Evolutionary conservation across 225 moss, liverwort and hornwort genomes (phyloP).

Genomic region (Marchantia polymorpha): DNA sequence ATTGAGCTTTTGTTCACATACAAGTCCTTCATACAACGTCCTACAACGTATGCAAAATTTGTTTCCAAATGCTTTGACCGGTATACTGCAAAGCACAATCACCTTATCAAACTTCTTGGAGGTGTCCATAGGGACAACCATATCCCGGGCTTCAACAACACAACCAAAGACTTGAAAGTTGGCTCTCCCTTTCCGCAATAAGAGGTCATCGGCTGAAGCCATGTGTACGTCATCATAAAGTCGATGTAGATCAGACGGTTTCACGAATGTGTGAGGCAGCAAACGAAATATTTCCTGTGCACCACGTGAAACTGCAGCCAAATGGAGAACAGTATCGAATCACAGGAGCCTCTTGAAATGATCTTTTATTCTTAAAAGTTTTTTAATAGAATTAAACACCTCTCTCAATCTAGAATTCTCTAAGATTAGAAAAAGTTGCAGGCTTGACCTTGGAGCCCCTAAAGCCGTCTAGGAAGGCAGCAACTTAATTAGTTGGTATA

Average conservation of each 20-base stretch:
- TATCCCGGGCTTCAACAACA: slow-evolving; percentile 61
- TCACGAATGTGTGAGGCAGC: slow-evolving; percentile 76
- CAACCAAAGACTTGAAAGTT: slow-evolving; percentile 74
- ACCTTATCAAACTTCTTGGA: slow-evolving; percentile 77
- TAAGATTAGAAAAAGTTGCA: not conserved
- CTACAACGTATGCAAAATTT: too few relatives aligned
- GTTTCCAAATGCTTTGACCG: not conserved
- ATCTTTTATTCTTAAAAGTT: too few relatives aligned
- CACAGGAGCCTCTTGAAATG: not conserved
- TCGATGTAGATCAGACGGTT: slow-evolving; percentile 61
- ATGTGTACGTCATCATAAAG: slow-evolving; percentile 33
- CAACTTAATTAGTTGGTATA: not conserved
- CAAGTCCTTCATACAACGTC: too few relatives aligned
- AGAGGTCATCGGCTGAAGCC: slow-evolving; percentile 9
- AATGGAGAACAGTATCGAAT: not conserved
- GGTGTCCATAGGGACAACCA: slow-evolving; percentile 60
- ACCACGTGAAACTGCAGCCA: slow-evolving; percentile 74
- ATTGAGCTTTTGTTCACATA: too few relatives aligned
- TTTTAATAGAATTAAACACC: too few relatives aligned
- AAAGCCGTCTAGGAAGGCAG: too few relatives aligned
- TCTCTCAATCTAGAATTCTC: too few relatives aligned
- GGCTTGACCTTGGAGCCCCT: not conserved
- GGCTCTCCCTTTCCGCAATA: slow-evolving; percentile 19
- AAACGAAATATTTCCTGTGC: slow-evolving; percentile 87
- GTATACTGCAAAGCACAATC: not conserved